phyloP scores from a whole-genome alignment of 2,329 filamentous ascomycete species.

The Fusarium tanahbumbuense region DNA sequence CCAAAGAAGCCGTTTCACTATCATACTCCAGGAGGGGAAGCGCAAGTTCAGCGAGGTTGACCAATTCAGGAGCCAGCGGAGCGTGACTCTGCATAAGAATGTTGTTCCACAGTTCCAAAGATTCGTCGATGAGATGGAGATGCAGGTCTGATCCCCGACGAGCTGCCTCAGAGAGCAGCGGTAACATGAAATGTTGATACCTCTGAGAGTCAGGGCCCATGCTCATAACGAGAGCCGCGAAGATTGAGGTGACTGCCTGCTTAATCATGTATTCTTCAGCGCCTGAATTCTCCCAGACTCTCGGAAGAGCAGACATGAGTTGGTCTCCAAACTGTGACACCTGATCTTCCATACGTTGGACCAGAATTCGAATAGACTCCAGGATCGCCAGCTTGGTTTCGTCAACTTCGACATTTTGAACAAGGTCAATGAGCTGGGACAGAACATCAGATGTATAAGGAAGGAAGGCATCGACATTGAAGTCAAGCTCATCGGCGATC shows the following conservation, averaged over 20 bases:
- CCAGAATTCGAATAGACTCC: slow-evolving; percentile 84
- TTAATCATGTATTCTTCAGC: slow-evolving; percentile 90
- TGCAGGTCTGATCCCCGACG: slow-evolving; percentile 79
- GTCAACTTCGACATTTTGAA: slow-evolving; percentile 81
- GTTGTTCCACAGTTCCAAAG: slow-evolving; percentile 87
- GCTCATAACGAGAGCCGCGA: slow-evolving; percentile 85
- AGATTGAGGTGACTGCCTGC: slow-evolving; percentile 87
- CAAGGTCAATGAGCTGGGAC: slow-evolving; percentile 77
- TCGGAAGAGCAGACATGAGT: slow-evolving; percentile 83
- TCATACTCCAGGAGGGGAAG: slow-evolving; percentile 76
- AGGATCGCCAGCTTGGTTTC: slow-evolving; percentile 93
- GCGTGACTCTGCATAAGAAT: slow-evolving; percentile 75
- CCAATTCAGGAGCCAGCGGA: slow-evolving; percentile 70
- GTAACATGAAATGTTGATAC: slow-evolving; percentile 84
- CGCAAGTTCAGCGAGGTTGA: slow-evolving; percentile 70
- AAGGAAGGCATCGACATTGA: slow-evolving; percentile 77
- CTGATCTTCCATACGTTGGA: slow-evolving; percentile 82
- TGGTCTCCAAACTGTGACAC: slow-evolving; percentile 77
- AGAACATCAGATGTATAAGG: slow-evolving; percentile 82
- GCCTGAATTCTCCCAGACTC: slow-evolving; percentile 85
- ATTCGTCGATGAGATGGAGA: slow-evolving; percentile 89
- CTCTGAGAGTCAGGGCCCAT: slow-evolving; percentile 82
- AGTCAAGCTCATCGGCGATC: slow-evolving; percentile 87
- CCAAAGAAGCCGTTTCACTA: slow-evolving; percentile 70
- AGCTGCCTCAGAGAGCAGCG: slow-evolving; percentile 83